These are phyloP conservation scores for Blastomyces percursus DNA, from an alignment of 2,329 filamentous ascomycete genomes.

Conservation along the genomic window DNA sequence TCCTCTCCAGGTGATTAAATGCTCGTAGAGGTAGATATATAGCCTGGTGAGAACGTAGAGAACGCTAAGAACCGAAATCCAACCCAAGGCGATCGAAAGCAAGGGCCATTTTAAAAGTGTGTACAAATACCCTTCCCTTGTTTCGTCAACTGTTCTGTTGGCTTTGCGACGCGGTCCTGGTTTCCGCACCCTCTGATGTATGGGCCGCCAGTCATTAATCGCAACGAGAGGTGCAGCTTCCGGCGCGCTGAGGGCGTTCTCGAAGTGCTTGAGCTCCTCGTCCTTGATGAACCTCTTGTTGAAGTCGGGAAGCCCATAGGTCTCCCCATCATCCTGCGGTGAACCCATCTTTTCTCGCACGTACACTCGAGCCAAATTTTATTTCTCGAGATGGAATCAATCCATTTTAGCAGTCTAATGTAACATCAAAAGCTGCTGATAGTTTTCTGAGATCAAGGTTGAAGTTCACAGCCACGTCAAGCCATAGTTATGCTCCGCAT, in stretches of 20 bases:
- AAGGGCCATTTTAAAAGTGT: constrained; percentile 85
- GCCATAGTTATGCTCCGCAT: not conserved
- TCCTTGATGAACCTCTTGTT: constrained; percentile 65
- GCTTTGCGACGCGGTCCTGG: constrained; percentile 36
- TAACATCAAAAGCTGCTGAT: not conserved
- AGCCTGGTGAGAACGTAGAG: constrained; percentile 71
- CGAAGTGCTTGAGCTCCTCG: constrained; percentile 66
- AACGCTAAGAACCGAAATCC: constrained; percentile 62
- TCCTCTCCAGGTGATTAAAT: constrained; percentile 81
- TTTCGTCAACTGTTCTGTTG: constrained; percentile 69
- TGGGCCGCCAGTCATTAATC: constrained; percentile 89
- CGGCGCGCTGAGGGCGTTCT: constrained; percentile 68
- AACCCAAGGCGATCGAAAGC: constrained; percentile 64
- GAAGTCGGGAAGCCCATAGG: constrained; percentile 66
- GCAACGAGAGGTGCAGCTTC: constrained; percentile 71
- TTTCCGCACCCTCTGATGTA: constrained; percentile 58
- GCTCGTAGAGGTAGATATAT: constrained; percentile 89
- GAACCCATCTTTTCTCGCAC: not conserved
- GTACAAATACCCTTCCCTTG: constrained; percentile 86
- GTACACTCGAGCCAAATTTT: not conserved
- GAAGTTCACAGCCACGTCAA: not conserved
- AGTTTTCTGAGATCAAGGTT: not conserved
- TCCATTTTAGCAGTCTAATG: not conserved
- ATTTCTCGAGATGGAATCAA: not conserved
- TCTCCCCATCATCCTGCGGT: constrained; percentile 28